These are phyloP conservation scores for Inonotus hispidus DNA, from an alignment of 1,284 basidiomycete species.

Conservation along the genomic window DNA sequence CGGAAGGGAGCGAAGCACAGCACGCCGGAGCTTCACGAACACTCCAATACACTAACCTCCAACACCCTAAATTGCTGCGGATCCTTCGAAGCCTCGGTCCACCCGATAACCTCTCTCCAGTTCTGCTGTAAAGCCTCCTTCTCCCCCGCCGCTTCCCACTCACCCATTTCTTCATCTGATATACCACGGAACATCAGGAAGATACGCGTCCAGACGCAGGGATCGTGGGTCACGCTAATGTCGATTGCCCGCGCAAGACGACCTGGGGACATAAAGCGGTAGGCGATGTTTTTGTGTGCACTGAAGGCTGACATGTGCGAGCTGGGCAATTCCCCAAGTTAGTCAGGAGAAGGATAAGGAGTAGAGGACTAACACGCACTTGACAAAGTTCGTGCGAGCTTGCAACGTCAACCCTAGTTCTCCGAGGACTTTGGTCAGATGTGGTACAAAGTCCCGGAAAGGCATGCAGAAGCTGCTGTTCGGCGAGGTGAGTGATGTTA, in stretches of 20 bases:
- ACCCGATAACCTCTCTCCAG: constrained; percentile 72
- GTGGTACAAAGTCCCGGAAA: constrained; percentile 69
- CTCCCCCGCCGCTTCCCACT: constrained; percentile 72
- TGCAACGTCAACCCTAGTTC: constrained; percentile 74
- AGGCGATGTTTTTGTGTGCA: constrained; percentile 75
- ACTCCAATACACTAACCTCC: constrained; percentile 71
- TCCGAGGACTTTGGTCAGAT: constrained; percentile 70
- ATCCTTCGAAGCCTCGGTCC: constrained; percentile 74
- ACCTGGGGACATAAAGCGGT: constrained; percentile 72
- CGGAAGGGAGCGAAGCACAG: too few species aligned
- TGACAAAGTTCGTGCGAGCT: constrained; percentile 72
- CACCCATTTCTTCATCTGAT: constrained; percentile 67
- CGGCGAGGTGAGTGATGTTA: constrained; percentile 46
- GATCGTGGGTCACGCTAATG: constrained; percentile 70
- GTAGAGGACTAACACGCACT: constrained; percentile 38
- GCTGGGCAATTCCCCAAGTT: constrained; percentile 32
- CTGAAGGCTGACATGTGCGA: constrained; percentile 68
- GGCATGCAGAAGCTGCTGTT: constrained; percentile 78
- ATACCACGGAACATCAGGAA: constrained; percentile 80
- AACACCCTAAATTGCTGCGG: constrained; percentile 64
- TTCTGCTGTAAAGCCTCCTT: constrained; percentile 75
- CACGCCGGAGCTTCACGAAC: constrained; percentile 36
- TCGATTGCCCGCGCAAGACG: constrained; percentile 79
- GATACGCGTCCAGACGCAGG: constrained; percentile 74
- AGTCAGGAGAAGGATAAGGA: not conserved